Conservation (phyloP, 352 stramenopile species). For the Pythium aristosporum region DNA sequence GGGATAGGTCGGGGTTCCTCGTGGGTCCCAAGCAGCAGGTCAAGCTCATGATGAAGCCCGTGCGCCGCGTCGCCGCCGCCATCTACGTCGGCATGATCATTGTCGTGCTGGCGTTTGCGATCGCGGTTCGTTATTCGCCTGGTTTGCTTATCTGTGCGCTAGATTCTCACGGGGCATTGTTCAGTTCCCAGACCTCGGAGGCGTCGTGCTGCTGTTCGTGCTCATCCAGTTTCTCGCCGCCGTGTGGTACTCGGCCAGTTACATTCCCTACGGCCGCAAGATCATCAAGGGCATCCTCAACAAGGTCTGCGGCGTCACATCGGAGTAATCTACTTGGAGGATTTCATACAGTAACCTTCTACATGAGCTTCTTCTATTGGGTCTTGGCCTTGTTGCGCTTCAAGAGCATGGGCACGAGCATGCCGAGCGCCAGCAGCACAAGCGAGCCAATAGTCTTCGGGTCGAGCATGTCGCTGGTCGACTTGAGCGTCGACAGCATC, state of each 20-base stretch:
- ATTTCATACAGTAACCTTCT: too few relatives aligned
- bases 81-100: slow-evolving; percentile 83
- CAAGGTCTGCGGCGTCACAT: slow-evolving; percentile 51
- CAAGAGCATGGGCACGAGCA: slow-evolving; percentile 65
- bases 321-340: slow-evolving; percentile 15
- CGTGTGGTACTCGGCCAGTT: slow-evolving; percentile 85
- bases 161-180: too few relatives aligned
- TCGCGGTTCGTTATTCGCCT: slow-evolving; percentile 42
- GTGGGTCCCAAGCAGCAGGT: slow-evolving; percentile 77
- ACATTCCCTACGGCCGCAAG: slow-evolving; percentile 83
- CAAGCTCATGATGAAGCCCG: slow-evolving; percentile 88
- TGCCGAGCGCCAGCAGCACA: slow-evolving; percentile 51
- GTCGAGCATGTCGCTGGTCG: slow-evolving; percentile 67
- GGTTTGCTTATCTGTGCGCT: background rate
- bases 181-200: slow-evolving; percentile 60
- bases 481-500: slow-evolving; percentile 70
- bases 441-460: slow-evolving; percentile 55
- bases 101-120: slow-evolving; percentile 64
- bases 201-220: slow-evolving; percentile 76
- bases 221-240: slow-evolving; percentile 75
- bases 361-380: background rate
- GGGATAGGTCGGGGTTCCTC: slow-evolving; percentile 71
- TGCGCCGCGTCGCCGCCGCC: slow-evolving; percentile 64
- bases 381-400: slow-evolving; percentile 36
- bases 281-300: slow-evolving; percentile 65